These are phyloP conservation scores for Wallacemonas sp. DNA, from an alignment of 208 protist genomes.

Conservation along the genomic window DNA sequence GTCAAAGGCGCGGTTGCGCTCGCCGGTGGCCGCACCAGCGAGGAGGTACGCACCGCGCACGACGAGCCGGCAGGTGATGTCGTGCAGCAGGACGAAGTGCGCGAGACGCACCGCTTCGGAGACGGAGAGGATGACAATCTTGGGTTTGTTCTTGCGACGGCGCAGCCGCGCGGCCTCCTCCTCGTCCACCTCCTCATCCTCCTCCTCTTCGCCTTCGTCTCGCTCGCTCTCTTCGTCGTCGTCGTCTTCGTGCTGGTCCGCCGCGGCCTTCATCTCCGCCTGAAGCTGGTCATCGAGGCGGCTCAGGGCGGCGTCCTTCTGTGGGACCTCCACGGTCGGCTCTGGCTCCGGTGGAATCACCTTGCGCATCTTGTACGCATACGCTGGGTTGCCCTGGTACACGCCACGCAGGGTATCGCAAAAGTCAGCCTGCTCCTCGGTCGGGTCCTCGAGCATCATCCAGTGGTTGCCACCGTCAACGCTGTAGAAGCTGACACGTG, in stretches of 20 bases:
- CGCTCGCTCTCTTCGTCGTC: constrained; percentile 55
- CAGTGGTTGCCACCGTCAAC: constrained; percentile 81
- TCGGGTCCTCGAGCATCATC: constrained; percentile 54
- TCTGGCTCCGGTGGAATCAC: constrained; percentile 78
- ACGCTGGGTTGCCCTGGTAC: constrained; percentile 78
- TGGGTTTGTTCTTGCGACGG: constrained; percentile 49
- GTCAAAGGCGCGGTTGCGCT: constrained; percentile 69
- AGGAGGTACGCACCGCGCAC: constrained; percentile 80
- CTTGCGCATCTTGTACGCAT: constrained; percentile 84
- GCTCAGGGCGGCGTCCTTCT: constrained; percentile 41
- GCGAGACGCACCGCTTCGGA: constrained; percentile 74
- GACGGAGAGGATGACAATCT: constrained; percentile 81
- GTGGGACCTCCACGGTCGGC: constrained; percentile 45
- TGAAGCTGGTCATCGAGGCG: constrained; percentile 49
- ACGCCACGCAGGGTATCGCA: constrained; percentile 84
- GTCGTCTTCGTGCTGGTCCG: constrained; percentile 39
- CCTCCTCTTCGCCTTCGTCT: constrained; percentile 59
- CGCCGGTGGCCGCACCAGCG: constrained; percentile 25
- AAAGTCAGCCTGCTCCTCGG: constrained; percentile 69
- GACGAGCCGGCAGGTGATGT: constrained; percentile 69
- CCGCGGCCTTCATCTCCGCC: constrained; percentile 25
- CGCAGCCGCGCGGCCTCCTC: constrained; percentile 36
- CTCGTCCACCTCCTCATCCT: constrained; percentile 51
- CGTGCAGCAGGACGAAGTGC: constrained; percentile 86
- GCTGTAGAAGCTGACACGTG: constrained; percentile 74